phyloP scores from a whole-genome alignment of 305 asterid species.

The Withania somnifera region DNA sequence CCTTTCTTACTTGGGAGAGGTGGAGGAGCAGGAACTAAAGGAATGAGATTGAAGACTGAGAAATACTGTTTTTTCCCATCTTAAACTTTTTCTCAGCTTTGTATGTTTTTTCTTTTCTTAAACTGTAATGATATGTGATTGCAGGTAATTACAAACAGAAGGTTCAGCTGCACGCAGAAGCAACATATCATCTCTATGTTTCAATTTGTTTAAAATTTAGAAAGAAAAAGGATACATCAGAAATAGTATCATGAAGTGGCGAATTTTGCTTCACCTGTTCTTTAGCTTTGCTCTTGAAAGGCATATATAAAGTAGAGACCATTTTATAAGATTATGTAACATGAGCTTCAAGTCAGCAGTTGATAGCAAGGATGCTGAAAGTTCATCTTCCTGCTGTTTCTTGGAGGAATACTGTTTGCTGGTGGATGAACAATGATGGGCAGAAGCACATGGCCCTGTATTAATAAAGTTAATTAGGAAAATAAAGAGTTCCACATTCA shows the following conservation, averaged over 20 bases:
- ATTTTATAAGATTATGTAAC: constrained; percentile 80
- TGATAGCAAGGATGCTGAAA: constrained; percentile 28
- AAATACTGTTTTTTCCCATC: background rate
- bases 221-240: background rate
- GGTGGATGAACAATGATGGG: constrained; percentile 56
- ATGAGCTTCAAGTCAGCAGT: constrained; percentile 59
- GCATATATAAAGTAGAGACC: constrained; percentile 85
- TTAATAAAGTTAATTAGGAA: constrained; percentile 16
- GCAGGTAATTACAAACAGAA: background rate
- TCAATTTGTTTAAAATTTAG: background rate
- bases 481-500: constrained; percentile 1
- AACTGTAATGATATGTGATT: background rate
- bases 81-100: background rate
- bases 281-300: constrained; percentile 78
- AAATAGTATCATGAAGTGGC: background rate
- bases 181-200: background rate
- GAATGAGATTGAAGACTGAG: background rate
- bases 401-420: constrained; percentile 26
- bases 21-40: background rate
- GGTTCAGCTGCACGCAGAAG: background rate
- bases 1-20: background rate
- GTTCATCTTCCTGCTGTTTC: constrained; percentile 29
- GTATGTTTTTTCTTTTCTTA: too few relatives aligned
- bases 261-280: constrained; percentile 55
- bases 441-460: constrained; percentile 91